Conservation (phyloP, 129 eudicot genomes). For the Centella asiatica region DNA sequence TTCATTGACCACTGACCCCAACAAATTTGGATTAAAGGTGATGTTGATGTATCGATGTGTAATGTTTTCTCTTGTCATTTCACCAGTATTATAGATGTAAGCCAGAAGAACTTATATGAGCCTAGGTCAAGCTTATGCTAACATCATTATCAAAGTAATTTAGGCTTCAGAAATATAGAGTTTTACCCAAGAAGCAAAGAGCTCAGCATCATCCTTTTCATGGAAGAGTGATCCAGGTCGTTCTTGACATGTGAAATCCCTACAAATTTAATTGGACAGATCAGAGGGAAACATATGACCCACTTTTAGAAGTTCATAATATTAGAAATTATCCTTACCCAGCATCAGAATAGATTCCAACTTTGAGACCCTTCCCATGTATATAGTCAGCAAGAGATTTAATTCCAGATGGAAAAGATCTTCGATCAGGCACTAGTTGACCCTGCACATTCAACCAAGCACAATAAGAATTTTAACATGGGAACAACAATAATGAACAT, state of each 20-base stretch:
- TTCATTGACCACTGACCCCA: too few relatives aligned
- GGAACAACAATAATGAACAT: too few relatives aligned
- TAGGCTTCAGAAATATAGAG: too few relatives aligned
- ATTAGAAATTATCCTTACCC: constrained; percentile 46
- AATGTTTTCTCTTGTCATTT: too few relatives aligned
- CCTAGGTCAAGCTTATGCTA: too few relatives aligned
- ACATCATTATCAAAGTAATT: too few relatives aligned
- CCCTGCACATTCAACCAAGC: constrained; percentile 46
- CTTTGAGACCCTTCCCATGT: constrained; percentile 84
- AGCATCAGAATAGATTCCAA: constrained; percentile 96
- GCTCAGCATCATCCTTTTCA: constrained; percentile 76
- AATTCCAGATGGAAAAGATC: constrained; percentile 81
- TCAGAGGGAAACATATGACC: not conserved
- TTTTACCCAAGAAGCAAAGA: constrained; percentile 94
- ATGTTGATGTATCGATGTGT: too few relatives aligned
- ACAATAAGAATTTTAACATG: not conserved
- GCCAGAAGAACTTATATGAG: too few relatives aligned
- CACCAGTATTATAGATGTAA: too few relatives aligned
- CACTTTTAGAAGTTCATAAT: not conserved
- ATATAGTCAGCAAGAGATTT: constrained; percentile 83
- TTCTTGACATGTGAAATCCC: constrained; percentile 89
- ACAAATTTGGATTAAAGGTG: too few relatives aligned
- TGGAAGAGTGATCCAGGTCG: constrained; percentile 88
- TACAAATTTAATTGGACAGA: constrained; percentile 22
- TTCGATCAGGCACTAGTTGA: constrained; percentile 53